Conservation (phyloP, 116 monocot species). For the Dioscorea cayenensis region DNA sequence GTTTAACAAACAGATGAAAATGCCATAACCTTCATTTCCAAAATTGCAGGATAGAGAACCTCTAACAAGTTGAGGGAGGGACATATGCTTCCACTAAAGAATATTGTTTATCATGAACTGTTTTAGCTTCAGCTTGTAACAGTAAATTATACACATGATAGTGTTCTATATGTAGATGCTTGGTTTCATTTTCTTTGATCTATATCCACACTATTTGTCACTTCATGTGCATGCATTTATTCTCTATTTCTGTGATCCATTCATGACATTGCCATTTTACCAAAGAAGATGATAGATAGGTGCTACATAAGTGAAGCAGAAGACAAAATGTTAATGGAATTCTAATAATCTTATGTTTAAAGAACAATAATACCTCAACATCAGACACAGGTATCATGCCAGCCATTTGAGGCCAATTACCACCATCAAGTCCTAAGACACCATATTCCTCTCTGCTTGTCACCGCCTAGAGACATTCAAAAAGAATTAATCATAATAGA, state of each 20-base stretch:
- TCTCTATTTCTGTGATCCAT: neutral
- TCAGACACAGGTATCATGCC: slow-evolving; percentile 60
- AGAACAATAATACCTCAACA: slow-evolving; percentile 31
- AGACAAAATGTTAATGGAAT: too few species aligned
- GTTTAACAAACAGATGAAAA: too few species aligned
- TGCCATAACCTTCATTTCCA: too few species aligned
- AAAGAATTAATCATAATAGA: neutral
- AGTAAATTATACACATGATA: neutral
- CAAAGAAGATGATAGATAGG: neutral
- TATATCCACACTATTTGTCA: neutral
- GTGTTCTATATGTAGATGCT: neutral
- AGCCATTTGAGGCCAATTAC: slow-evolving; percentile 93
- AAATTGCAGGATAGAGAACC: too few species aligned
- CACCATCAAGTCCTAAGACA: slow-evolving; percentile 40
- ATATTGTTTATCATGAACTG: too few species aligned
- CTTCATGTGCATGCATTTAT: neutral
- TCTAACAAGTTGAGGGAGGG: too few species aligned
- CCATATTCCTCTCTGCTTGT: slow-evolving; percentile 72
- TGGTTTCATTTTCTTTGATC: neutral
- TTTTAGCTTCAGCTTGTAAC: too few species aligned
- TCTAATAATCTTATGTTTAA: too few species aligned
- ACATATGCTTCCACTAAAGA: too few species aligned
- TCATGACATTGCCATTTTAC: neutral
- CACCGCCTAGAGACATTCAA: slow-evolving; percentile 49
- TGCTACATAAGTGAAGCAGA: too few species aligned